A percentile compares a stretch with the other conserved stretches of the same genome.
phyloP scores from a whole-genome alignment of 495 filamentous ascomycete species.

The Hapsidospora chrysogenum region DNA sequence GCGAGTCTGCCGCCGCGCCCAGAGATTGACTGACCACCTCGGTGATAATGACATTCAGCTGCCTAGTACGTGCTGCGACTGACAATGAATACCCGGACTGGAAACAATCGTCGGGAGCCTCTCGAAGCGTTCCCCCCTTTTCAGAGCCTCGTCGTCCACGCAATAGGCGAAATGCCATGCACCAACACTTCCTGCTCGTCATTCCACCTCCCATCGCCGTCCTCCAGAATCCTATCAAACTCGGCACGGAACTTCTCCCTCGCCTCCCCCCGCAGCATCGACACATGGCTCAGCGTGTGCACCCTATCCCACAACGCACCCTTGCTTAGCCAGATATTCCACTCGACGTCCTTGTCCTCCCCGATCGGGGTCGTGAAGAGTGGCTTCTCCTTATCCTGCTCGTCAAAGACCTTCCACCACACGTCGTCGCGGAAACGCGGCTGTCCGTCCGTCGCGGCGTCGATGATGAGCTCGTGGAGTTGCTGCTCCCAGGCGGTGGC shows the following conservation, averaged over 20 bases:
- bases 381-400: conserved; percentile 22
- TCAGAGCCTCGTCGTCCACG: conserved; percentile 32
- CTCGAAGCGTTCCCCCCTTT: no score
- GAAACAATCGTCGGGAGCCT: no score
- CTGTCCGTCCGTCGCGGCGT: conserved; percentile 26
- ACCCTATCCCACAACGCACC: conserved; percentile 39
- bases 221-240: conserved; percentile 25
- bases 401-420: conserved; percentile 37
- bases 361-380: conserved; percentile 34
- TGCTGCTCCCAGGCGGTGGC: conserved; percentile 35
- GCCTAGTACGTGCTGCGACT: no score
- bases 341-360: conserved; percentile 11
- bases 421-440: conserved; percentile 38
- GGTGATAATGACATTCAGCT: conserved; percentile 3
- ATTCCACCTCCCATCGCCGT: conserved; percentile 26
- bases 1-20: no score
- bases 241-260: conserved; percentile 24
- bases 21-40: no score
- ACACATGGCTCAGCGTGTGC: conserved; percentile 43
- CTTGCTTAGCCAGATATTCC: conserved; percentile 30
- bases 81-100: neutral
- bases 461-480: conserved; percentile 32
- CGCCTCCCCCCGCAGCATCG: conserved; percentile 29
- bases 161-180: conserved; percentile 34
- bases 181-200: conserved; percentile 35